Evolutionary conservation across 352 stramenopile species (phyloP), one percentile per base, ranked within the genome.

Genomic region (Phytophthora litchii): DNA sequence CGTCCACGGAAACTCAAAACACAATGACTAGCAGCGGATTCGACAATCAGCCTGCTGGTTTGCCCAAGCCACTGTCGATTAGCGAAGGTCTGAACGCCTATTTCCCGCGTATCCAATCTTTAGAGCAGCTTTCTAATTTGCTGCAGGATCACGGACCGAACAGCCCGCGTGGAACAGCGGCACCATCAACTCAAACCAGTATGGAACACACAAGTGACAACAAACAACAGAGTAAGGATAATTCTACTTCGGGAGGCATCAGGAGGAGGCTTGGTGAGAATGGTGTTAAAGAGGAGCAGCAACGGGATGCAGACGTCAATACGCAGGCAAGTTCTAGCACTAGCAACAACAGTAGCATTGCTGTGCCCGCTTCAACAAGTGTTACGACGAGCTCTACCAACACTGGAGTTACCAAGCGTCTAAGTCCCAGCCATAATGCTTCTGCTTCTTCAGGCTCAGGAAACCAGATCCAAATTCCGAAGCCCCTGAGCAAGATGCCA

Each of bases 401-500:
- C 32, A 36, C 49, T 43, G 60, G 49, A 36, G 16, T 14, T 13
- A 37, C 57, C 16, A 76, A 78, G 54, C 70, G 75, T 3, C 67
- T 88, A 43, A 92, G 80, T 43, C 80, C 78, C 12, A 82, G 64
- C 47, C 56, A 63, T 40, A 60, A 64, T 41, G 11, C 57, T 4
- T 46, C 61, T 46, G 68, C 62, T 53, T 77, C 61, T 21, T 76
- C 50, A 31, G 73, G 70, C 7, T 66, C 51, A 38, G 67, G 67
- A 13, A 91, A 87, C 51, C 81, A 89, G 42, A 87, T 88, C 20
- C 77, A 88, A 60, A 80, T 83, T 29, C 81, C 82, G 29, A 92
- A 92, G 64, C 77, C 80, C 13, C 57, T 90, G 46, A 86, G 70
- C 70, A 92, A 92, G 67, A 89, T 91, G 74, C 80, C 80, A 16